Percentiles rank a stretch among this genome's conserved stretches.
phyloP scores from a whole-genome alignment of 2,329 filamentous ascomycete species.

The Diaporthe aspalathi region DNA sequence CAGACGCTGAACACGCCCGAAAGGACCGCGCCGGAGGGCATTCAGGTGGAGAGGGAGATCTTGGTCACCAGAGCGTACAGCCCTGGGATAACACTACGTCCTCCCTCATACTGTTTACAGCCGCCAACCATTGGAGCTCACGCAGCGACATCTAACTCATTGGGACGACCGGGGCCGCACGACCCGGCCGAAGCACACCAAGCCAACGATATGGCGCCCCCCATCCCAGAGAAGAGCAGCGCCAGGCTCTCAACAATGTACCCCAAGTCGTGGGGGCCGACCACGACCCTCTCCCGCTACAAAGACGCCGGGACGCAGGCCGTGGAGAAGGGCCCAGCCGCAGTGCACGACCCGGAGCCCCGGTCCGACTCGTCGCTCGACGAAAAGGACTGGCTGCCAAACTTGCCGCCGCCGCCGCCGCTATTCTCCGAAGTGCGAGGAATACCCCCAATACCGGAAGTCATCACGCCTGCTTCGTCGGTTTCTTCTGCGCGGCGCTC shows the following conservation, averaged over 20 bases:
- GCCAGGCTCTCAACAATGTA: background rate
- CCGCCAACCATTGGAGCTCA: background rate
- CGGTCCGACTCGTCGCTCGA: no score
- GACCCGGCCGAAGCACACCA: background rate
- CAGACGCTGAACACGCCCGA: background rate
- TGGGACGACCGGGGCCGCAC: no score
- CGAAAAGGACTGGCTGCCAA: background rate
- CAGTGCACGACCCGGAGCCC: background rate
- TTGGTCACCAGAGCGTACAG: background rate
- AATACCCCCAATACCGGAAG: background rate
- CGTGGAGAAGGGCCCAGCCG: background rate
- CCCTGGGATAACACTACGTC: background rate
- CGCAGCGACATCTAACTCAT: background rate
- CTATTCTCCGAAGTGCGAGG: background rate
- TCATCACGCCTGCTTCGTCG: background rate
- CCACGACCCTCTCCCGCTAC: background rate
- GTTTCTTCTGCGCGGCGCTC: background rate
- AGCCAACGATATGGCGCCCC: background rate
- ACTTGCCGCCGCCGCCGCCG: background rate
- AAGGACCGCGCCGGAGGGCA: no score
- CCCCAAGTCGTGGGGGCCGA: background rate
- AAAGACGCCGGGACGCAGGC: background rate
- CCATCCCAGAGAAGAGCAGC: conserved; percentile 3
- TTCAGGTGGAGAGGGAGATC: background rate
- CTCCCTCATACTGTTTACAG: background rate